Evolutionary conservation across 768 basidiomycete species (phyloP), one percentile per base, ranked within the genome.

Genomic region (Rhodotorula sphaerocarpa): DNA sequence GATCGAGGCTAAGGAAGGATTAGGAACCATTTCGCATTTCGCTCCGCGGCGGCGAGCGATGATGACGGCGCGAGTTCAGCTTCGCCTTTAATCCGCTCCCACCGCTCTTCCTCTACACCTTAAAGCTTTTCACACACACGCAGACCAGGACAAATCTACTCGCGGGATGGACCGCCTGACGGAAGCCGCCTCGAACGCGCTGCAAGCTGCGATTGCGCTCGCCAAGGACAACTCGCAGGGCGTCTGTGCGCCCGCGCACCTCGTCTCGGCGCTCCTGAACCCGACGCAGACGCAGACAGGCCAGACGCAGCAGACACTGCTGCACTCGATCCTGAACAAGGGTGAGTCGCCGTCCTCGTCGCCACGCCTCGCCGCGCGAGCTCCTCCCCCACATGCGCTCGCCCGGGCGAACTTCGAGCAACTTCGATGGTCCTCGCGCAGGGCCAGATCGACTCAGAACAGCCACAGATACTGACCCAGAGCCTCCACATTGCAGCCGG

Each of bases 401-500:
- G 12, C 34, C 5, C 41, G 25, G 43, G 48, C 36, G 25, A 27
- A 39, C 31, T 18, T 44, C 34, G 50, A 15, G 9, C 14, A 31
- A 28, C 16, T 30, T 4, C 30, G 27, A 33, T 14, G 18, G 14
- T 21, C n/a, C 20, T n/a, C 46, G 74, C 45, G 57, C 75, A 78
- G 43, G 83, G 87, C 16, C 79, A 95, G 21, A 88, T 96, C 71
- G 77, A 16, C 3, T 81, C 7, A 84, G 85, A n/a, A n/a, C n/a
- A n/a, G n/a, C n/a, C n/a, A n/a, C n/a, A n/a, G n/a, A n/a, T 21
- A 28, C 46, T 57, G 39, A 57, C 47, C 34, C n/a, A n/a, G n/a
- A n/a, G n/a, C 7, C 85, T 88, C 4, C 81, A 92, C 41, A 82
- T 86, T 63, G 83, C 84, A 73, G 86, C 87, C 27, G 91, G 92